Evolutionary conservation across 305 asterid genomes (phyloP).

Genomic region (Nicotiana rustica): DNA sequence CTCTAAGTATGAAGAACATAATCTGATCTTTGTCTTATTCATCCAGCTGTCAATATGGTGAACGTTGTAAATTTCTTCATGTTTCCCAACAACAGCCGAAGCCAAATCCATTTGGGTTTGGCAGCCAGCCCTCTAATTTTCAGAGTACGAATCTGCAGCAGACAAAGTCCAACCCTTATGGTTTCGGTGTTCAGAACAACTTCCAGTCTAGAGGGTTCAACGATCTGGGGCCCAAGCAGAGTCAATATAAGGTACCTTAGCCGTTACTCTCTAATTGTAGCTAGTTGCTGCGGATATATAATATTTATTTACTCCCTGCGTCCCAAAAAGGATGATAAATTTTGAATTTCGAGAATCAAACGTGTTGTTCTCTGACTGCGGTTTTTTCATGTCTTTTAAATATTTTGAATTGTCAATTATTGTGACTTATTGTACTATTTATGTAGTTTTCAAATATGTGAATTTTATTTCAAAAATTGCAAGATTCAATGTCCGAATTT

Average conservation of each 20-base stretch:
- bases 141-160: constrained; percentile 35
- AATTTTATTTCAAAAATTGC: too few species aligned
- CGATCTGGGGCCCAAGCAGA: constrained; percentile 65
- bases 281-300: background rate
- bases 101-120: constrained; percentile 47
- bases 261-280: background rate
- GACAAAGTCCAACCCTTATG: constrained; percentile 64
- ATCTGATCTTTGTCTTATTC: constrained; percentile 44
- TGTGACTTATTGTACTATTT: too few species aligned
- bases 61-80: constrained; percentile 77
- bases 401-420: too few species aligned
- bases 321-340: too few species aligned
- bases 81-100: constrained; percentile 61
- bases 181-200: constrained; percentile 73
- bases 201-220: constrained; percentile 59
- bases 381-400: too few species aligned
- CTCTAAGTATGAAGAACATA: constrained; percentile 17
- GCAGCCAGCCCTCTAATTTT: constrained; percentile 35
- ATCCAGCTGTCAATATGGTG: constrained; percentile 82
- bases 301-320: too few species aligned
- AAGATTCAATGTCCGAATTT: too few species aligned
- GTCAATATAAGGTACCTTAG: constrained; percentile 71
- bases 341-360: too few species aligned
- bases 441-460: too few species aligned
- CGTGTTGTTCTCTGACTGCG: too few species aligned